Conservation (phyloP, 2,329 filamentous ascomycete species). For the Grosmannia penicillata region DNA sequence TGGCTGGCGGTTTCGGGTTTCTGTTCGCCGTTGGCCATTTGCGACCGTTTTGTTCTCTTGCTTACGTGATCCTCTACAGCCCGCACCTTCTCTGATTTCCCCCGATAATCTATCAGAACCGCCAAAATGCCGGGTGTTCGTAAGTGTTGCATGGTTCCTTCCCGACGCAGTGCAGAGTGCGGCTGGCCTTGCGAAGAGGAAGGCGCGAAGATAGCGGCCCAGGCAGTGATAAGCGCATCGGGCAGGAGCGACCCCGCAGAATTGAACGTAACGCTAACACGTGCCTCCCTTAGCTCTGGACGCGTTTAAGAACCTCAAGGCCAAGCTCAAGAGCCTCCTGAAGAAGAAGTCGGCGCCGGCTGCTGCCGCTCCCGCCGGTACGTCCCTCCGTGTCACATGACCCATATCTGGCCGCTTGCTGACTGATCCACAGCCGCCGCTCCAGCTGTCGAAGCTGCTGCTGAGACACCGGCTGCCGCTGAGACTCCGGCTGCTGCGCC, state of each 20-base stretch:
- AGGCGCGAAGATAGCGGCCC: neutral
- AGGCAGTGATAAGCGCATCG: neutral
- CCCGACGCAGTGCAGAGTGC: neutral
- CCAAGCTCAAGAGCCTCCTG: constrained; percentile 38
- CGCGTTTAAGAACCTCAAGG: constrained; percentile 39
- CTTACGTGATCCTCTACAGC: neutral
- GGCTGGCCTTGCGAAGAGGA: neutral
- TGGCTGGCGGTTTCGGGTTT: too few species aligned
- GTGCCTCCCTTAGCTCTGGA: constrained; percentile 23
- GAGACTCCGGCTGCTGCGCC: constrained; percentile 9
- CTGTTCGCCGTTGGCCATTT: too few species aligned
- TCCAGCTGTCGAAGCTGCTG: constrained; percentile 3
- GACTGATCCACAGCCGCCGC: neutral
- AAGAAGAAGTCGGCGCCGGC: constrained; percentile 25
- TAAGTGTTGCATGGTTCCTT: constrained; percentile 19
- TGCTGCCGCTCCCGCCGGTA: constrained; percentile 12
- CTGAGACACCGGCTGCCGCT: constrained; percentile 2
- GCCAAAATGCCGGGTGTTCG: constrained; percentile 37
- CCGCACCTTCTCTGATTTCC: neutral
- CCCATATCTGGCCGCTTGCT: too few species aligned
- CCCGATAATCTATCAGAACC: constrained; percentile 2
- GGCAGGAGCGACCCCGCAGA: neutral
- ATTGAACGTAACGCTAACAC: neutral
- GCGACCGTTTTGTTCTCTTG: too few species aligned
- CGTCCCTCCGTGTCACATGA: too few species aligned